Conservation (phyloP, 139 green algal species). For the Parachlorella kessleri region DNA sequence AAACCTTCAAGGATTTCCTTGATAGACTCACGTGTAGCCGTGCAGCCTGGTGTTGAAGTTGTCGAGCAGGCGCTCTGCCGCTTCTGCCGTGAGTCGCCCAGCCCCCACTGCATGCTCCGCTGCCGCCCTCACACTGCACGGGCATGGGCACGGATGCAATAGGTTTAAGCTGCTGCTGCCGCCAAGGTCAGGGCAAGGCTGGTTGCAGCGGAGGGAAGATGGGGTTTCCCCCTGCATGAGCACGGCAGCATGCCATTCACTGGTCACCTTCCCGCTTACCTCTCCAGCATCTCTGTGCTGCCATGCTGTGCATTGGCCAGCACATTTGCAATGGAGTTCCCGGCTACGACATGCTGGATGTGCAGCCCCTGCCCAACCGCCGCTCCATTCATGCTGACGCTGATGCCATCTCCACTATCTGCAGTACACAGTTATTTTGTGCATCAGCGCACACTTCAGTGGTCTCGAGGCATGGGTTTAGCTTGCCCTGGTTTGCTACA, state of each 20-base stretch:
- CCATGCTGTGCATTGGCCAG: slow-evolving; percentile 31
- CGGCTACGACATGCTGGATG: slow-evolving; percentile 9
- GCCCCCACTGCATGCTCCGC: not conserved
- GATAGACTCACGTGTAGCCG: slow-evolving; percentile 38
- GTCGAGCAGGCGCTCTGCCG: slow-evolving; percentile 8
- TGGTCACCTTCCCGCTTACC: not conserved
- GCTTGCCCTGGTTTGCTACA: too few species aligned
- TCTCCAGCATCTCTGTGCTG: slow-evolving; percentile 18
- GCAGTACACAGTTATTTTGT: too few species aligned
- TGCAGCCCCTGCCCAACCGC: too few species aligned
- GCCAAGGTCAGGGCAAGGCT: not conserved
- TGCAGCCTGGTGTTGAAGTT: slow-evolving; percentile 7
- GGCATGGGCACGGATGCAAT: not conserved
- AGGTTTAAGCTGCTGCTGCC: not conserved
- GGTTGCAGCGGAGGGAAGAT: too few species aligned
- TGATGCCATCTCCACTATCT: too few species aligned
- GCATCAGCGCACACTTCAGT: too few species aligned
- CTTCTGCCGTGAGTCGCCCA: not conserved
- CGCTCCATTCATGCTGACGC: too few species aligned
- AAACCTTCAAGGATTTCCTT: too few species aligned
- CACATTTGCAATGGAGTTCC: slow-evolving; percentile 25
- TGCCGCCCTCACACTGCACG: not conserved
- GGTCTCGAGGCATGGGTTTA: too few species aligned
- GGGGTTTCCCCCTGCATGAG: too few species aligned
- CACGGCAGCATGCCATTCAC: not conserved